Percentiles rank a stretch among this genome's conserved stretches.
phyloP scores from a whole-genome alignment of 768 basidiomycete species.

The Rhodotorula paludigena region DNA sequence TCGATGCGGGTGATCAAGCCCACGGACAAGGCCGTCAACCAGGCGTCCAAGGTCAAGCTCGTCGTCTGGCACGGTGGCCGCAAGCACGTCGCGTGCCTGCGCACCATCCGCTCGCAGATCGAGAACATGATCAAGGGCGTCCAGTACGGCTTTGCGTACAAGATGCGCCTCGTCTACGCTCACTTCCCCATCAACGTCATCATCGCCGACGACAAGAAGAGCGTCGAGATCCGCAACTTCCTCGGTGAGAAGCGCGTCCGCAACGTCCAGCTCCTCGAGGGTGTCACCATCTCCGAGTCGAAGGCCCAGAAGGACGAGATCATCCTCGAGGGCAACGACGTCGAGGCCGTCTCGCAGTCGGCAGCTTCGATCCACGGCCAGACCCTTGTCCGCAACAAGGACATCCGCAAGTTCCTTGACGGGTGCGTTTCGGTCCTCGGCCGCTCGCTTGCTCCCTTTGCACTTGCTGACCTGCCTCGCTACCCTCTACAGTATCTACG shows the following conservation, averaged over 20 bases:
- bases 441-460: too few relatives aligned
- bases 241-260: slow-evolving; percentile 69
- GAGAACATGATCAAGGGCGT: slow-evolving; percentile 98
- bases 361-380: slow-evolving; percentile 95
- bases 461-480: too few relatives aligned
- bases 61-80: slow-evolving; percentile 97
- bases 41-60: slow-evolving; percentile 65
- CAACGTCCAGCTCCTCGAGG: slow-evolving; percentile 83
- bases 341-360: slow-evolving; percentile 97
- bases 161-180: slow-evolving; percentile 99
- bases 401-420: slow-evolving; percentile 70
- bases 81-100: slow-evolving; percentile 97
- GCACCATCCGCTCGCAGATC: slow-evolving; percentile 90
- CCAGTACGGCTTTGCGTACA: slow-evolving; percentile 98
- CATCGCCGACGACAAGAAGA: slow-evolving; percentile 66
- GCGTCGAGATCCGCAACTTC: slow-evolving; percentile 66
- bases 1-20: slow-evolving; percentile 56
- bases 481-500: too few relatives aligned
- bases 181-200: slow-evolving; percentile 96
- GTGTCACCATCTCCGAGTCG: slow-evolving; percentile 77
- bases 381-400: slow-evolving; percentile 95
- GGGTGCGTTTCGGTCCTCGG: neutral
- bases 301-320: slow-evolving; percentile 86
- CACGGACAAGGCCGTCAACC: slow-evolving; percentile 57
- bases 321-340: slow-evolving; percentile 36